phyloP scores from a whole-genome alignment of 371 early-diverging fungal species.

The Mortierella sp. region DNA sequence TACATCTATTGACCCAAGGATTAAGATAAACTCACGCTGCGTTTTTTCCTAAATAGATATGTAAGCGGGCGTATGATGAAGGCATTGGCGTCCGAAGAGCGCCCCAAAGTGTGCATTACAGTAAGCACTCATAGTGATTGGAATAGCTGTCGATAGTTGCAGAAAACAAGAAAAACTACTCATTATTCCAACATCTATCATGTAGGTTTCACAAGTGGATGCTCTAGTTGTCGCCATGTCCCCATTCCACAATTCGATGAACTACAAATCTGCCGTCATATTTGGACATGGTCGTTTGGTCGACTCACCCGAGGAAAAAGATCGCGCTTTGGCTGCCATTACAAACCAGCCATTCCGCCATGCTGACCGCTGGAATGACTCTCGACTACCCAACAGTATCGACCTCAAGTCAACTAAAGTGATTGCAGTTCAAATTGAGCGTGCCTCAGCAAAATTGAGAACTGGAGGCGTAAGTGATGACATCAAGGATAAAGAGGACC shows the following conservation, averaged over 20 bases:
- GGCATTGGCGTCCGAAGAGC: slow-evolving; percentile 42
- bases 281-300: slow-evolving; percentile 59
- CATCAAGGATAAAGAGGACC: slow-evolving; percentile 41
- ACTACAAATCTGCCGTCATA: slow-evolving; percentile 59
- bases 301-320: slow-evolving; percentile 52
- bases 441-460: slow-evolving; percentile 58
- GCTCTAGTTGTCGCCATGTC: slow-evolving; percentile 57
- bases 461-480: slow-evolving; percentile 55
- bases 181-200: neutral
- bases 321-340: slow-evolving; percentile 47
- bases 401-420: slow-evolving; percentile 60
- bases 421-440: slow-evolving; percentile 58
- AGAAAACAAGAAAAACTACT: neutral
- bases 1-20: neutral
- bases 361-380: slow-evolving; percentile 57
- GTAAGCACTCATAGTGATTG: slow-evolving; percentile 22
- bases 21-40: neutral
- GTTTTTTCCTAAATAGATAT: slow-evolving; percentile 20
- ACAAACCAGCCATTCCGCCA: slow-evolving; percentile 58
- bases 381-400: slow-evolving; percentile 33
- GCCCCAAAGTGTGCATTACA: slow-evolving; percentile 56
- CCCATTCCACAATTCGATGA: slow-evolving; percentile 60
- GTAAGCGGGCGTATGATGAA: slow-evolving; percentile 62
- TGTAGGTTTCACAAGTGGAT: slow-evolving; percentile 55
- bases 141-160: neutral